Base-by-base conservation (phyloP, 352 stramenopile genomes). In the Globisporangium canariense region DNA sequence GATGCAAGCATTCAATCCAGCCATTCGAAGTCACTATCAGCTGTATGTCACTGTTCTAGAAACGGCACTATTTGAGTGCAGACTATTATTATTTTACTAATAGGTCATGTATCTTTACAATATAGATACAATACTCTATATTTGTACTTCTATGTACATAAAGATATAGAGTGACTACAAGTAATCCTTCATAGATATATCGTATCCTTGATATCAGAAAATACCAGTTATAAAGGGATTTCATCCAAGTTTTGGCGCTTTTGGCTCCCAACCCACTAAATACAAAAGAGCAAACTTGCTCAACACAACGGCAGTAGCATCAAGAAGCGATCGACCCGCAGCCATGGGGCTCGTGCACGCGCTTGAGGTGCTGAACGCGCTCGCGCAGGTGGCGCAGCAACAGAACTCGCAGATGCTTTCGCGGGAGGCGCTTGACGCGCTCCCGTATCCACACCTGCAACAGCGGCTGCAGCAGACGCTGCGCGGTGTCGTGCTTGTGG, bases 391-490 rank as follows among this genome's bases (percentile, higher is more conserved):
- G 38, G 76, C 69, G 55, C 43, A 64, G 32, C 50, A 32, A 16
- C 45, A 61, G 6, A 60, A 43, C 20, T 32, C 62, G 18, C 50
- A 66, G 14, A 38, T n/a, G 32, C 30, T 63, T 6, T 58, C 52
- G 10, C 18, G 34, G 6, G 54, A 46, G 7, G 13, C 50, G 5
- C 32, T 60, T 30, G 30, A 40, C 7, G 32, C 53, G 59, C 59
- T 68, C 2, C 77, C 71, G 6, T 78, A 75, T 52, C 75, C 75
- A 22, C 73, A 83, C 30, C 53, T 88, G 10, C 79, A 88, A 65
- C 79, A 83, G 68, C 75, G 77, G 8, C 63, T 88, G 54, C 77
- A 84, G 63, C 79, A 85, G 47, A 75, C 75, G 25, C 56, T 86
- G 36, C 77, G 75, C 59, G 77, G 68, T n/a, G 73, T 82, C 40